Percentiles rank a stretch among this genome's conserved stretches.
Evolutionary conservation across 768 basidiomycete genomes (phyloP).

Genomic region (Fistulinella prunicolor): DNA sequence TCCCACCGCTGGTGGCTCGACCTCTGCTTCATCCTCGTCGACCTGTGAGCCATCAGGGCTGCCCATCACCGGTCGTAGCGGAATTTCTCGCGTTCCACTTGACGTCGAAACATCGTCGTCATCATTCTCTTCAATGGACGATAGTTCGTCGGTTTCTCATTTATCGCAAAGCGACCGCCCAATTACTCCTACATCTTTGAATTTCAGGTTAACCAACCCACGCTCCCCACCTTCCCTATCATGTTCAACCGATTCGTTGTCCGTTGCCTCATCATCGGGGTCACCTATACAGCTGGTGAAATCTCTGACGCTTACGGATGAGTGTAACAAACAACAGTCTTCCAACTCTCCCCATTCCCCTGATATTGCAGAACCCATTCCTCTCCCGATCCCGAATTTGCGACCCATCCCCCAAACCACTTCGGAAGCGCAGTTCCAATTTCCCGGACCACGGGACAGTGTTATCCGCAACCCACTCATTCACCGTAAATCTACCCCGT

Average conservation of each 20-base stretch:
- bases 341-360: slow-evolving; percentile 26
- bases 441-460: slow-evolving; percentile 40
- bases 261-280: slow-evolving; percentile 52
- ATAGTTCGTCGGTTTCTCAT: slow-evolving; percentile 34
- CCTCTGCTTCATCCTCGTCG: slow-evolving; percentile 3
- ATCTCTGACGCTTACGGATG: slow-evolving; percentile 37
- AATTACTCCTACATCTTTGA: slow-evolving; percentile 34
- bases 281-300: slow-evolving; percentile 33
- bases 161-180: slow-evolving; percentile 30
- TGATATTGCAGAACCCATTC: slow-evolving; percentile 29
- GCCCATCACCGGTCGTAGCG: neutral
- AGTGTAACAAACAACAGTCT: slow-evolving; percentile 24
- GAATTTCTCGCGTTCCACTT: neutral
- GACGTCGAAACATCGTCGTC: slow-evolving; percentile 24
- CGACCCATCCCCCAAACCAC: slow-evolving; percentile 11
- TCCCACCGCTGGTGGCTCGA: slow-evolving; percentile 12
- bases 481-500: slow-evolving; percentile 37
- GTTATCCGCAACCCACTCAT: slow-evolving; percentile 30
- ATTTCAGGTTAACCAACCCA: slow-evolving; percentile 25
- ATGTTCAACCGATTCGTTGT: slow-evolving; percentile 59
- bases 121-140: slow-evolving; percentile 27
- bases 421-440: slow-evolving; percentile 38
- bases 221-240: slow-evolving; percentile 49
- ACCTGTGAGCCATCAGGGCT: slow-evolving; percentile 3
- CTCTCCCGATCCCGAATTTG: slow-evolving; percentile 26